Evolutionary conservation across 2,329 filamentous ascomycete genomes (phyloP).

Genomic region (Escovopsis sp.): DNA sequence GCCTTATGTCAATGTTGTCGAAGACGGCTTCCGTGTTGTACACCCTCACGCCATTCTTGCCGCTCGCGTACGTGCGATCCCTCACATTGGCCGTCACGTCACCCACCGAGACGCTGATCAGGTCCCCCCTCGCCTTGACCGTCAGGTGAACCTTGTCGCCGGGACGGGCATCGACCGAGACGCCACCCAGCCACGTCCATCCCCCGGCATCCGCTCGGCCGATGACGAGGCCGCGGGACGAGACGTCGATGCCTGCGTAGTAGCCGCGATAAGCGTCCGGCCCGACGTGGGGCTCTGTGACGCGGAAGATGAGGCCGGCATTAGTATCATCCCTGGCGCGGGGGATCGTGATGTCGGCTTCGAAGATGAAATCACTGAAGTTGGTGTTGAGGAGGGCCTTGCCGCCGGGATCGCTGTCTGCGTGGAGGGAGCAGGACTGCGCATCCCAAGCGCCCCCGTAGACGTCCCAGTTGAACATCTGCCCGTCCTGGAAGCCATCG

Average conservation of each 20-base stretch:
- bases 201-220: constrained; percentile 6
- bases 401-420: constrained; percentile 1
- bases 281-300: constrained; percentile 8
- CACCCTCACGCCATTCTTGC: constrained; percentile 9
- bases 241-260: constrained; percentile 16
- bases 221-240: constrained; percentile 12
- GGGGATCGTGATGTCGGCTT: constrained; percentile 3
- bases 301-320: constrained; percentile 24
- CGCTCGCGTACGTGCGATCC: constrained; percentile 6
- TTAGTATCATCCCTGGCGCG: constrained; percentile 7
- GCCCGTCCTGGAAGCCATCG: constrained; percentile 26
- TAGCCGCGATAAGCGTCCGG: constrained; percentile 10
- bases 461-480: constrained; percentile 22
- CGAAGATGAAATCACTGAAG: constrained; percentile 6
- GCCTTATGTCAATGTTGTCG: constrained; percentile 9
- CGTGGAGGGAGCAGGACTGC: not conserved
- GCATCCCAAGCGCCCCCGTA: constrained; percentile 7
- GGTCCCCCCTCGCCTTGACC: constrained; percentile 6
- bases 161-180: constrained; percentile 3
- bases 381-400: constrained; percentile 7
- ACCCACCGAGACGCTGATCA: constrained; percentile 7
- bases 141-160: constrained; percentile 4
- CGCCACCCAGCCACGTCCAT: constrained; percentile 5
- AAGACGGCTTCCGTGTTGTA: constrained; percentile 8
- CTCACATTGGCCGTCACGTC: constrained; percentile 6